phyloP scores from a whole-genome alignment of 176 grass and related monocot species.

The Phoenix dactylifera region DNA sequence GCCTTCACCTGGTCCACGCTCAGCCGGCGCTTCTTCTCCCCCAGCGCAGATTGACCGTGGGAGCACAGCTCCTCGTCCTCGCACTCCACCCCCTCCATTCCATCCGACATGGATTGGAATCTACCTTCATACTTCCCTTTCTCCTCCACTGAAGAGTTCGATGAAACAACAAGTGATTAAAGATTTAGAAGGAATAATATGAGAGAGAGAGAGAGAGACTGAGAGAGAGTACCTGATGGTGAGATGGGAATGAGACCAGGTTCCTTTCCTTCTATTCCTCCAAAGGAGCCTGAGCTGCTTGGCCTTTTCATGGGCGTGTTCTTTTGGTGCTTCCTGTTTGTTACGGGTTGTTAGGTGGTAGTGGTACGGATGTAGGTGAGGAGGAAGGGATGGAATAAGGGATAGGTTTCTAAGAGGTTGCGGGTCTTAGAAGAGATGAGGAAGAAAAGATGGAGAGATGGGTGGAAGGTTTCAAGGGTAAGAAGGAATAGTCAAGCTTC shows the following conservation, averaged over 20 bases:
- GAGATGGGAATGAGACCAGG: not conserved
- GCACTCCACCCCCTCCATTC: slow-evolving; percentile 1
- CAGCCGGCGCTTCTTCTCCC: slow-evolving; percentile 58
- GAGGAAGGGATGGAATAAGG: too few species aligned
- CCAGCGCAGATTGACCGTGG: not conserved
- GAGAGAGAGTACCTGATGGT: not conserved
- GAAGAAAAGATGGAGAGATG: too few species aligned
- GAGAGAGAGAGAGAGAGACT: not conserved
- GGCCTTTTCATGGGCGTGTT: slow-evolving; percentile 44
- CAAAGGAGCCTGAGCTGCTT: slow-evolving; percentile 20
- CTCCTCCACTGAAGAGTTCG: not conserved
- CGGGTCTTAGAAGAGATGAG: too few species aligned
- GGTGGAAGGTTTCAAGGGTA: too few species aligned
- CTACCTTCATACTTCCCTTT: slow-evolving; percentile 18
- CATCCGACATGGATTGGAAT: too few species aligned
- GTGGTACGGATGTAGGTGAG: too few species aligned
- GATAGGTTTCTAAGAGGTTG: too few species aligned
- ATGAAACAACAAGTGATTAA: not conserved
- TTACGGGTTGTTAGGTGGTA: too few species aligned
- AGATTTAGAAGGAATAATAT: not conserved
- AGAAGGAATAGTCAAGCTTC: too few species aligned
- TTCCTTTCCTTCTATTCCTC: slow-evolving; percentile 20
- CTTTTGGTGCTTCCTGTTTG: not conserved
- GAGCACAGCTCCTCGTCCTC: slow-evolving; percentile 18
- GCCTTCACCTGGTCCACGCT: slow-evolving; percentile 47